Conservation (phyloP, 768 basidiomycete genomes). For the Russula griseocarnosa region DNA sequence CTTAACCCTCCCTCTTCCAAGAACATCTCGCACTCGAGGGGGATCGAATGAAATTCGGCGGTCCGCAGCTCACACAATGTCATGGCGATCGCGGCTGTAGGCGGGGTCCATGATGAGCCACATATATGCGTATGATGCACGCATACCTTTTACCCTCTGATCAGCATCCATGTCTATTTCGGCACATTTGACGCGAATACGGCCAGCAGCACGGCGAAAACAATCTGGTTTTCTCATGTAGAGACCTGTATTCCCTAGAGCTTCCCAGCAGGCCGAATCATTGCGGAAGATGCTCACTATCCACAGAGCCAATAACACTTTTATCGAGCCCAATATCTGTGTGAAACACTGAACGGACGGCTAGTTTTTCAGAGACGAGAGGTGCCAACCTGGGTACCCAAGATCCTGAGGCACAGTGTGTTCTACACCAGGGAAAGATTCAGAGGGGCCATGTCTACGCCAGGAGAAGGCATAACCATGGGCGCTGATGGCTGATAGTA, state of each 20-base stretch:
- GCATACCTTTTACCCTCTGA: slow-evolving; percentile 25
- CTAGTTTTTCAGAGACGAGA: background rate
- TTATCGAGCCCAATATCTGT: slow-evolving; percentile 1
- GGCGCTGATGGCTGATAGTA: background rate
- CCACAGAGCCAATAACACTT: background rate
- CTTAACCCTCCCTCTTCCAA: background rate
- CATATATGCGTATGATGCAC: slow-evolving; percentile 4
- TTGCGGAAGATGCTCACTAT: background rate
- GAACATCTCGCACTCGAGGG: slow-evolving; percentile 27
- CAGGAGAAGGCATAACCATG: slow-evolving; percentile 7
- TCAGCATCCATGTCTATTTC: slow-evolving; percentile 27
- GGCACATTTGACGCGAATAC: slow-evolving; percentile 21
- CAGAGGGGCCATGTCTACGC: background rate
- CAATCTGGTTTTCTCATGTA: slow-evolving; percentile 26
- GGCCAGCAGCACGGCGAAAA: slow-evolving; percentile 25
- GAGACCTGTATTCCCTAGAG: background rate
- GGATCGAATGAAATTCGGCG: slow-evolving; percentile 23
- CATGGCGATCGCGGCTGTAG: slow-evolving; percentile 27
- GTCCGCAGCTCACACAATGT: slow-evolving; percentile 29
- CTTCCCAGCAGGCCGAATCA: background rate
- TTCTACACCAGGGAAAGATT: background rate
- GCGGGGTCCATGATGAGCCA: background rate
- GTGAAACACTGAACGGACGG: background rate
- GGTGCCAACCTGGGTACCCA: background rate
- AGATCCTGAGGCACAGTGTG: background rate